Evolutionary conservation across 129 eudicot genomes (phyloP).

Genomic region (Sambucus nigra): DNA sequence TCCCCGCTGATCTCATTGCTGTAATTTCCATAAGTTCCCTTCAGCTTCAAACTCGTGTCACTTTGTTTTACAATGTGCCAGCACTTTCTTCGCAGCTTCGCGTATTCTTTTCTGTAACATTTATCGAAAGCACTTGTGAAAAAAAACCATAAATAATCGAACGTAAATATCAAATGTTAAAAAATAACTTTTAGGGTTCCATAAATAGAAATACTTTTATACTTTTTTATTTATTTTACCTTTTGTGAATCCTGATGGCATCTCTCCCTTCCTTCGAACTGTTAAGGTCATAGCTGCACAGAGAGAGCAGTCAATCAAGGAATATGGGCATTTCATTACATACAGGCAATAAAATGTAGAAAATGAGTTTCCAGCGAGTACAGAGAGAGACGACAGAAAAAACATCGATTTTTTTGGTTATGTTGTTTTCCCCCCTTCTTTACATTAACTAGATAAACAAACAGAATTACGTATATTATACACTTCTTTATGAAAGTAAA

Average conservation of each 20-base stretch:
- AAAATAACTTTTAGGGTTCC: not conserved
- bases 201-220: not conserved
- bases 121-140: too few relatives aligned
- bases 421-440: too few relatives aligned
- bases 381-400: too few relatives aligned
- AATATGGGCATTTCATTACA: not conserved
- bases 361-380: too few relatives aligned
- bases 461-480: too few relatives aligned
- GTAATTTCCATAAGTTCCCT: slow-evolving; percentile 21
- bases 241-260: slow-evolving; percentile 32
- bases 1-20: slow-evolving; percentile 29
- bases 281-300: slow-evolving; percentile 53
- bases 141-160: not conserved
- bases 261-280: slow-evolving; percentile 60
- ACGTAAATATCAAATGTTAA: not conserved
- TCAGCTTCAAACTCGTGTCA: slow-evolving; percentile 27
- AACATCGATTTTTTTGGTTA: too few relatives aligned
- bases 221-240: slow-evolving; percentile 18
- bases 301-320: not conserved
- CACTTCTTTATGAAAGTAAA: too few relatives aligned
- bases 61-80: slow-evolving; percentile 27
- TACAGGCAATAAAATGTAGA: too few relatives aligned
- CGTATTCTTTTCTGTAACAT: slow-evolving; percentile 49
- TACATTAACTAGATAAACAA: too few relatives aligned
- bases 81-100: slow-evolving; percentile 38